phyloP scores from a whole-genome alignment of 2,329 filamentous ascomycete genomes.

The Ceratocystis albifundus region DNA sequence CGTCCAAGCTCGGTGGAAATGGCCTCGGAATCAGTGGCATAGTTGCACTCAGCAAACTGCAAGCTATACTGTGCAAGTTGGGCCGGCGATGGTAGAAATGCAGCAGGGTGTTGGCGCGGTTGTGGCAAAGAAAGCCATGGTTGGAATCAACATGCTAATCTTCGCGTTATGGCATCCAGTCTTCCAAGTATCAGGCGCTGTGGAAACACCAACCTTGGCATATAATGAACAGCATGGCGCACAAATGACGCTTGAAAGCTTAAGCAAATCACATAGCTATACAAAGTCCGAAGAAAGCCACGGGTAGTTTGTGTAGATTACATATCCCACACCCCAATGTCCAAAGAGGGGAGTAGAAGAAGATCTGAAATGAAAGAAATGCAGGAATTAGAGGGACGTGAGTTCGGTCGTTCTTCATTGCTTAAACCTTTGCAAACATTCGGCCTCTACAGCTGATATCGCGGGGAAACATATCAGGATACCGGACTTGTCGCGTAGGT shows the following conservation, averaged over 20 bases:
- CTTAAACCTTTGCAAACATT: too few species aligned
- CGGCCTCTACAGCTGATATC: too few species aligned
- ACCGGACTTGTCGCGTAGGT: too few species aligned
- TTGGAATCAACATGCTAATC: slow-evolving; percentile 35
- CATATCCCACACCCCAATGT: too few species aligned
- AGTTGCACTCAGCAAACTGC: slow-evolving; percentile 43
- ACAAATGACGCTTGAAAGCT: background rate
- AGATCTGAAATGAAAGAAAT: too few species aligned
- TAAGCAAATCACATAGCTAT: too few species aligned
- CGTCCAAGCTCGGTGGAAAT: slow-evolving; percentile 51
- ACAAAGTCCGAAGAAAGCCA: too few species aligned
- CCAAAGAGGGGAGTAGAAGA: too few species aligned
- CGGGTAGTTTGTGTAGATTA: too few species aligned
- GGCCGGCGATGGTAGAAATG: slow-evolving; percentile 34
- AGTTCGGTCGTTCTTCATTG: too few species aligned
- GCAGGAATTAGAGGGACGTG: too few species aligned
- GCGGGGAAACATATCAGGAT: too few species aligned
- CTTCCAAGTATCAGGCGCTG: slow-evolving; percentile 26
- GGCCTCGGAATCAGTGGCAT: slow-evolving; percentile 51
- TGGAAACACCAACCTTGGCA: background rate
- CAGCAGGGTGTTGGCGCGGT: slow-evolving; percentile 25
- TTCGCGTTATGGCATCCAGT: slow-evolving; percentile 53
- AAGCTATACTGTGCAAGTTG: slow-evolving; percentile 45
- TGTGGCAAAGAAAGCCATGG: background rate
- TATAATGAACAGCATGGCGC: slow-evolving; percentile 3